Base-by-base conservation (phyloP, 2,329 filamentous ascomycete genomes). In the Pseudogymnoascus sp. region DNA sequence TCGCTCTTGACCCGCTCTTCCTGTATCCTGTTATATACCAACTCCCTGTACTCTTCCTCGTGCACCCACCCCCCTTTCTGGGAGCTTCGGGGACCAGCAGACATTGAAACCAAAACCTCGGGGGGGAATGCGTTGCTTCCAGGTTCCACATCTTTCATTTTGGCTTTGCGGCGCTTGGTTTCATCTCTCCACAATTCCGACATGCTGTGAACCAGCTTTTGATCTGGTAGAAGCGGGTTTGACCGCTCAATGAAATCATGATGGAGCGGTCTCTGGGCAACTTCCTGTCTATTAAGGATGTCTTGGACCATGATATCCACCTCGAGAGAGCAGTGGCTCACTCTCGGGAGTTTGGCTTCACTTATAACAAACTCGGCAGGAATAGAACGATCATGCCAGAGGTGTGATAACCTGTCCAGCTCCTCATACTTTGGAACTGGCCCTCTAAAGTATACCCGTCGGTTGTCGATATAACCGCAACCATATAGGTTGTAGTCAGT, bases 401-500 rank as follows among this genome's bases (percentile, higher is more conserved):
- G 78, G 74, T 95, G 89, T 31, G 80, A 75, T 9, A 82, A 77
- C 63, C 78, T 80, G 64, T 82, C 81, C 5, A 86, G 78, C 21
- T 87, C 82, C n/a, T 86, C 79, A 69, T 84, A 86, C 8, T 82
- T 78, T 0, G 93, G 93, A 1, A 97, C 79, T 0, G 92, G 92
- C 2, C 80, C 80, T 63, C 95, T 85, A 72, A 96, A 97, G 28
- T 78, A 81, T 1, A 87, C 84, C 67, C 85, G 89, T 9, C 79
- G 79, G 60, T 86, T 88, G 64, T 93, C 84, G 67, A 97, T 86
- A 70, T 93, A 96, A 63, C 86, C 88, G 73, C 95, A 99, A 6
- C 96, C 96, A 74, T 96, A 97, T 68, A 99, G 79, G 73, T 97
- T 99, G 79, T 96, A 99, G 74, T 99, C 96, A 67, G 88, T 89